Conservation (phyloP, 805 yeast genomes). For the Clavispora fructus region DNA sequence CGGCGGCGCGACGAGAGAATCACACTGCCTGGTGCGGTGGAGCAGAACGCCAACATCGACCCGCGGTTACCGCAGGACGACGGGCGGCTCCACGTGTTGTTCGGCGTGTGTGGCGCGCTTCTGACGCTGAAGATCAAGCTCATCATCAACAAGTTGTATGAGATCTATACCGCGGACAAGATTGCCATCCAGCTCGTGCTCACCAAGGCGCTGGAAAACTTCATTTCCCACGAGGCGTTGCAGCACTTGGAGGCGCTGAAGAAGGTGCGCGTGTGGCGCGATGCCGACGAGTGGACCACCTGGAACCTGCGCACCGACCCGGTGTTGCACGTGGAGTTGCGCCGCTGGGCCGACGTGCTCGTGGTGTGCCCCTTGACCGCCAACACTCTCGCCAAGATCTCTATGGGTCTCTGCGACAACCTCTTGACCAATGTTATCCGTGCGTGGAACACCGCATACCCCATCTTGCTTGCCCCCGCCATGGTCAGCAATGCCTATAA, state of each 20-base stretch:
- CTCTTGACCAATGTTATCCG: constrained; percentile 83
- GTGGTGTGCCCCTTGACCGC: constrained; percentile 94
- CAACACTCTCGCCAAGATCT: constrained; percentile 83
- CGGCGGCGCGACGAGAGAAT: constrained; percentile 11
- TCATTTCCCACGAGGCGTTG: constrained; percentile 44
- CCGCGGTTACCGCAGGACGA: constrained; percentile 59
- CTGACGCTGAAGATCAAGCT: constrained; percentile 48
- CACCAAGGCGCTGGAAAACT: constrained; percentile 49
- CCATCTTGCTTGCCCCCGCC: constrained; percentile 88
- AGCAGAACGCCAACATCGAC: constrained; percentile 50
- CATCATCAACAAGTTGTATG: constrained; percentile 48
- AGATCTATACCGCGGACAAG: constrained; percentile 46
- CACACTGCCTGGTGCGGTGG: constrained; percentile 16
- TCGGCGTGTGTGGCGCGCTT: constrained; percentile 57
- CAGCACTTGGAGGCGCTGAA: constrained; percentile 32
- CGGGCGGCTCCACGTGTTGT: constrained; percentile 49
- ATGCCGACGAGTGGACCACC: constrained; percentile 58
- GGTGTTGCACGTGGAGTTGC: constrained; percentile 86
- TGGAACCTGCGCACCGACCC: constrained; percentile 85
- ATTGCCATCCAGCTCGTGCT: constrained; percentile 51
- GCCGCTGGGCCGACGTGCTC: constrained; percentile 95
- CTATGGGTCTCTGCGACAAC: constrained; percentile 90
- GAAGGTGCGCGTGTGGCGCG: constrained; percentile 51
- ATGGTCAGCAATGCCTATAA: constrained; percentile 93
- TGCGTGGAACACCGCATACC: constrained; percentile 93